Conservation (phyloP, 2,329 filamentous ascomycete species). For the Malbranchea zuffiana region DNA sequence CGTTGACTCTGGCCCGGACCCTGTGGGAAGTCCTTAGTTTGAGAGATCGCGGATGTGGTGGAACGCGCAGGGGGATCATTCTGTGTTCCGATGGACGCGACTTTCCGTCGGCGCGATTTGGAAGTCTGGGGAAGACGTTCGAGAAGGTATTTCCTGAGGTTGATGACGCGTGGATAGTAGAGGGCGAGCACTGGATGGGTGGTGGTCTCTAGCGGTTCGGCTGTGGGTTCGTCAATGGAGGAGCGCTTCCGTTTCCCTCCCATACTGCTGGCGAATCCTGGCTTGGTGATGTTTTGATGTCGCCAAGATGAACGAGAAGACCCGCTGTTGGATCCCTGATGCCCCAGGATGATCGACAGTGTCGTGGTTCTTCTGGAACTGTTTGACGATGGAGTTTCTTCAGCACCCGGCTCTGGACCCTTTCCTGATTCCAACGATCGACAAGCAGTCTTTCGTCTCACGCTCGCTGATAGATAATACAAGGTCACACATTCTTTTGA, state of each 20-base stretch:
- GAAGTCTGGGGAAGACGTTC: slow-evolving; percentile 56
- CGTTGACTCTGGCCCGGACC: neutral
- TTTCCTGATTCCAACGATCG: no score
- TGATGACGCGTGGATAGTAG: slow-evolving; percentile 56
- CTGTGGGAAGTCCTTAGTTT: neutral
- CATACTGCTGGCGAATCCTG: no score
- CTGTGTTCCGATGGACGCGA: slow-evolving; percentile 17
- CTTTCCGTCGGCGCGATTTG: slow-evolving; percentile 40
- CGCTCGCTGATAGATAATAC: no score
- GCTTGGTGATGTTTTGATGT: no score
- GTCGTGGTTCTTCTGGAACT: no score
- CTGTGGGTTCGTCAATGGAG: neutral
- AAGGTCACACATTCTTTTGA: no score
- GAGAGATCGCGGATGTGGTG: neutral
- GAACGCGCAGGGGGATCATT: neutral
- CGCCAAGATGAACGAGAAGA: no score
- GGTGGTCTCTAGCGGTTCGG: neutral
- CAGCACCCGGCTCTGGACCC: no score
- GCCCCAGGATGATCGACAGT: no score
- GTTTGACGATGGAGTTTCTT: no score
- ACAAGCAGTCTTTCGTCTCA: no score
- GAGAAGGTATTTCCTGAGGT: slow-evolving; percentile 61
- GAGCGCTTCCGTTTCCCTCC: neutral
- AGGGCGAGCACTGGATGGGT: slow-evolving; percentile 54
- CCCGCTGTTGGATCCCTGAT: no score